phyloP scores from a whole-genome alignment of 768 basidiomycete species.

The Paxillus ammoniavirescens region DNA sequence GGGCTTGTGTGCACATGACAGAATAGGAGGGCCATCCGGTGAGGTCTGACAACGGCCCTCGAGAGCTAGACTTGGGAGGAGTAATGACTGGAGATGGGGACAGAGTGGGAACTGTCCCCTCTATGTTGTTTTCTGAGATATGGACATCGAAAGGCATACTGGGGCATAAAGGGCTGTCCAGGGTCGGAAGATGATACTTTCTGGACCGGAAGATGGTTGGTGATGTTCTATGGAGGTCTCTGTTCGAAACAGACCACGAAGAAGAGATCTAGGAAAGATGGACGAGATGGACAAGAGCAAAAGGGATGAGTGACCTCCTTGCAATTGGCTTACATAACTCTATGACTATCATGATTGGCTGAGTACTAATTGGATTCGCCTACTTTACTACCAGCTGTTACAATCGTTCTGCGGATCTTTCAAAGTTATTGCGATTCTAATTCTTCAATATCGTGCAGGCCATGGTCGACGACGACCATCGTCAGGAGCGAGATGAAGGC shows the following conservation, averaged over 20 bases:
- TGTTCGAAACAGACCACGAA: not conserved
- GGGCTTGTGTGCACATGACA: constrained; percentile 12
- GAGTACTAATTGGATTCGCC: not conserved
- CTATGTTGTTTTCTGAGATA: constrained; percentile 5
- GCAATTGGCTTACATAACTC: constrained; percentile 6
- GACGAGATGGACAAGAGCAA: not conserved
- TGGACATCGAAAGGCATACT: constrained; percentile 1
- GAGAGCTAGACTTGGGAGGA: constrained; percentile 8
- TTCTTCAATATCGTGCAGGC: not conserved
- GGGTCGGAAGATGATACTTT: not conserved
- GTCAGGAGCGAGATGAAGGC: not conserved
- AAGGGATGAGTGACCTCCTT: not conserved
- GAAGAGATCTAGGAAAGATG: not conserved
- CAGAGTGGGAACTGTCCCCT: not conserved
- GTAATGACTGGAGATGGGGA: constrained; percentile 11
- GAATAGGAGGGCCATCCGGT: constrained; percentile 15
- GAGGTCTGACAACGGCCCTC: constrained; percentile 12
- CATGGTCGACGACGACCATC: not conserved
- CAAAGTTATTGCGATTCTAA: no score
- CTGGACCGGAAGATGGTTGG: not conserved
- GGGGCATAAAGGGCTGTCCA: constrained; percentile 3
- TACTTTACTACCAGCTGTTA: no score
- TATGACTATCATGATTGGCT: not conserved
- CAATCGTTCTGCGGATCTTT: no score
- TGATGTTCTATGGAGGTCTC: not conserved